Conservation (phyloP, 108 stramenopile species). For the Heterococcus sp. region DNA sequence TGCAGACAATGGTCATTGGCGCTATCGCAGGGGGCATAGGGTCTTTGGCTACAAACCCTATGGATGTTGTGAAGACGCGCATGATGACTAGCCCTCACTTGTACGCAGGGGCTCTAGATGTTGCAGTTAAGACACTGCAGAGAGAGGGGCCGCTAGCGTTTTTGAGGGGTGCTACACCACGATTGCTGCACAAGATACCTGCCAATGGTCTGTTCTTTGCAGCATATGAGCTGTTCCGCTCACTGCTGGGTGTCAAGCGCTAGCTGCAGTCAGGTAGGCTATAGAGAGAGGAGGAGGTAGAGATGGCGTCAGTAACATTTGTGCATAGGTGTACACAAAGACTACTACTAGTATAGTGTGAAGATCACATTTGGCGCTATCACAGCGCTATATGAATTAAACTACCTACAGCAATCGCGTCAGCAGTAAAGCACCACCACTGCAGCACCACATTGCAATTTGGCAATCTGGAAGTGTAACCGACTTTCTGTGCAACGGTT, state of each 20-base stretch:
- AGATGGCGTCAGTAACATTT: too few species aligned
- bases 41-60: constrained; percentile 78
- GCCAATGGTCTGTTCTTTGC: constrained; percentile 91
- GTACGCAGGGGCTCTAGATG: constrained; percentile 38
- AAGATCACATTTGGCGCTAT: too few species aligned
- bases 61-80: constrained; percentile 89
- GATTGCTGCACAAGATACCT: constrained; percentile 88
- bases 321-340: too few species aligned
- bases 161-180: constrained; percentile 76
- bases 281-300: too few species aligned
- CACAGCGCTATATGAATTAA: too few species aligned
- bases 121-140: constrained; percentile 51
- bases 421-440: too few species aligned
- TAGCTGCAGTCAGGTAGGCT: too few species aligned
- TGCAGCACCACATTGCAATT: too few species aligned
- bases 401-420: too few species aligned
- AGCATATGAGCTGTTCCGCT: constrained; percentile 85
- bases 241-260: constrained; percentile 65
- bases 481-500: too few species aligned
- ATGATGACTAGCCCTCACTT: constrained; percentile 68
- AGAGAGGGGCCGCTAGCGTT: constrained; percentile 24
- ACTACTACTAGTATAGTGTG: too few species aligned
- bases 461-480: too few species aligned
- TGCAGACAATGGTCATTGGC: constrained; percentile 76
- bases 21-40: constrained; percentile 84